Percentiles rank a stretch among this genome's conserved stretches.
phyloP scores from a whole-genome alignment of 257 asterid genomes.

The Solanum medicagineum region DNA sequence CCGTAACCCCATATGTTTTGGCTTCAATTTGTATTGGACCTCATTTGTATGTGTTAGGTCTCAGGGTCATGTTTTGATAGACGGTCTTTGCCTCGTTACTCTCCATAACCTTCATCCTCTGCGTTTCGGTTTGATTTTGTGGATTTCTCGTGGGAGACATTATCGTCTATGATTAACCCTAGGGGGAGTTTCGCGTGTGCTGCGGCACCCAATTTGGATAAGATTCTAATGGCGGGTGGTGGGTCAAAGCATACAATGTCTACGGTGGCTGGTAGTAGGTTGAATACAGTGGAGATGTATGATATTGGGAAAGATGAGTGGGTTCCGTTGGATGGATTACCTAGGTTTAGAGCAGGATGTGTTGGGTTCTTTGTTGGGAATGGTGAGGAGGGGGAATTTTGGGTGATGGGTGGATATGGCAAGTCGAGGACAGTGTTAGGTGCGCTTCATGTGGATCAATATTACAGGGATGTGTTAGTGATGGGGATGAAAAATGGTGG shows the following conservation, averaged over 20 bases:
- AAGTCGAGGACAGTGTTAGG: conserved; percentile 70
- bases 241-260: conserved; percentile 80
- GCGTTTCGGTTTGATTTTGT: conserved; percentile 51
- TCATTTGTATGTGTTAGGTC: conserved; percentile 61
- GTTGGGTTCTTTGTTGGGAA: conserved; percentile 59
- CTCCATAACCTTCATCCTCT: conserved; percentile 59
- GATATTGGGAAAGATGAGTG: conserved; percentile 76
- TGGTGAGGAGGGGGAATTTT: conserved; percentile 51
- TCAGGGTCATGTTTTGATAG: conserved; percentile 81
- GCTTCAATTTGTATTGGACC: conserved; percentile 52
- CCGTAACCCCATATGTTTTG: conserved; percentile 73
- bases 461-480: conserved; percentile 73
- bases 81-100: conserved; percentile 67
- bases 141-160: conserved; percentile 41
- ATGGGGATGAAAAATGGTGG: conserved; percentile 67
- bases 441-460: conserved; percentile 77
- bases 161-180: conserved; percentile 71
- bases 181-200: conserved; percentile 98
- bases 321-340: conserved; percentile 77
- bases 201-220: conserved; percentile 31
- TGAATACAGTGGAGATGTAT: conserved; percentile 91
- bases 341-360: conserved; percentile 91
- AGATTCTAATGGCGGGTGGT: conserved; percentile 88
- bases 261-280: conserved; percentile 85
- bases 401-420: conserved; percentile 99